Base-by-base conservation (phyloP, 495 filamentous ascomycete genomes). In the Pseudoneurospora amorphoporcata region DNA sequence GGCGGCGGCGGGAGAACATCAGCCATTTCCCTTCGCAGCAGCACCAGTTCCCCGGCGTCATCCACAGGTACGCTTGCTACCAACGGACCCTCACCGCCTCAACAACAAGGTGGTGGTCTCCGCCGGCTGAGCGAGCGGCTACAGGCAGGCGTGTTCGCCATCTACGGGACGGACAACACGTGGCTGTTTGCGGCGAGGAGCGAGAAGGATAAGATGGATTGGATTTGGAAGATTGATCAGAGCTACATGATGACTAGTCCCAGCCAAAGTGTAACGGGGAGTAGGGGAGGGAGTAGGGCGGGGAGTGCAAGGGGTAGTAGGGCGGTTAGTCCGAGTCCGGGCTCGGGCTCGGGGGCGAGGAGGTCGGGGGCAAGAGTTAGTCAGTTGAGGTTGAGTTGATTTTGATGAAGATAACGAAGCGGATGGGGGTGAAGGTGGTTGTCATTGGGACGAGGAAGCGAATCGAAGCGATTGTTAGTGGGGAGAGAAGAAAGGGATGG, bases 151-250 rank as follows among this genome's bases (percentile, higher is more conserved):
- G 90, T 98, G 43, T 99, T 95, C 84, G 95, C 96, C 14, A 88
- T 99, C 68, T 98, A 97, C 78, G 95, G 92, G 43, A 90, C 90
- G 73, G 89, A 95, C 77, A 97, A 97, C 76, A 96, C 94, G 43
- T 99, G 92, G 88, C 84, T 99, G 69, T 98, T 99, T 82, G 92
- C 93, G 35, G 92, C 93, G 58, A 85, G 93, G 68, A 93, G 88
- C 72, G 94, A 97, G 83, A 84, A 89, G 16, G 93, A 97, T 77
- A 97, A 96, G 83, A 89, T 93, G 35, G 94, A 98, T 78, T 99
- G 95, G 95, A 95, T 98, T 75, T 83, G 92, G 75, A 90, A 89
- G 77, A 91, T 97, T 72, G 88, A 90, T 75, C 87, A 90, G 75
- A 83, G 81, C 53, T 85, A 81, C 72, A 47, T 76, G 37, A 76